Evolutionary conservation across 179 eudicot species (phyloP), one percentile per base, ranked within the genome.

Genomic region (Monotropa hypopitys): DNA sequence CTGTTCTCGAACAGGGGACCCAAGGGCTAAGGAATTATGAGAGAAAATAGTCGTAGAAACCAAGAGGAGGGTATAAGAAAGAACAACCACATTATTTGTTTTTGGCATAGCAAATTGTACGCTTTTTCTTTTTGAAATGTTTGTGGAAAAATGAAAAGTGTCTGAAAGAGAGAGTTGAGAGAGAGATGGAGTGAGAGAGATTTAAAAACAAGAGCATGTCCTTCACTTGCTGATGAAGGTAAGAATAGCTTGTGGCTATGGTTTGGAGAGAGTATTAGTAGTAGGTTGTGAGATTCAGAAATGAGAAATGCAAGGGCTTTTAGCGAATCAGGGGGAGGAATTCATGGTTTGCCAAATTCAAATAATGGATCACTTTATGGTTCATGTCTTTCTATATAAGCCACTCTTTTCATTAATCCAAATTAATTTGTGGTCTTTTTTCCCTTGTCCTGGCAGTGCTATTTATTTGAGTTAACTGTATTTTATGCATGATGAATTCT

Each of bases 171-270:
- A 33, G 30, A 30, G 70, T 65, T 50, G 51, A 62, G 23, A 50
- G 5, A 70, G 50, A 42, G 51, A 53, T 54, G 13, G 73, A 33
- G 42, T 10, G 45, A 76, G 79, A 62, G 73, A 32, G 50, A 51
- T 32, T 21, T n/a, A 56, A 9, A 50, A 43, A 32, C 56, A 40
- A n/a, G 45, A 32, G 53, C 62, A 76, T 76, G 80, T 26, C n/a
- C 72, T 30, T 80, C 81, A 78, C 94, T 87, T 90, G 87, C 73
- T 77, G 42, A 77, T 75, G 80, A 77, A 90, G 97, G 87, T 82
- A 90, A 84, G 97, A 75, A 91, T 91, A 84, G 91, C 92, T 91
- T 90, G 92, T 86, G 86, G 82, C 81, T 82, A 70, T 77, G 84
- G 89, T 83, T 87, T 85, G 76, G 43, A 78, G 57, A 59, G 70